These are phyloP conservation scores for Hymenotorrendiella dingleyae DNA, from an alignment of 2,329 filamentous ascomycete genomes.

Conservation along the genomic window DNA sequence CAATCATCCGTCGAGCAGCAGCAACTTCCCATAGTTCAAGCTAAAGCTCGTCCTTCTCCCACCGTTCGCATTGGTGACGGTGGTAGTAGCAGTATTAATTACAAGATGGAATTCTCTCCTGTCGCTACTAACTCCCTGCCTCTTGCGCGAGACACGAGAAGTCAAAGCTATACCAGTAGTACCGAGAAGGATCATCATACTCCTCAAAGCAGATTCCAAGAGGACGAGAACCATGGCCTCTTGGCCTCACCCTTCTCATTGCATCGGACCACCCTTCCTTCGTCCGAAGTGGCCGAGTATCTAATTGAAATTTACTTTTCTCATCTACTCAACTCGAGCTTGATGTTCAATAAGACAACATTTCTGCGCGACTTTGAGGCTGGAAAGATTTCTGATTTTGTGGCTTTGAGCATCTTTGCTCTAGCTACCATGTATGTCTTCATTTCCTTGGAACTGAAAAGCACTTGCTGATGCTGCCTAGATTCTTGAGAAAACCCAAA, in stretches of 20 bases:
- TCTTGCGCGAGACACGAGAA: background rate
- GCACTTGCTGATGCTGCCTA: background rate
- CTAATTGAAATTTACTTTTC: constrained; percentile 17
- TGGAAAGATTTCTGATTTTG: constrained; percentile 11
- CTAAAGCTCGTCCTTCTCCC: no score
- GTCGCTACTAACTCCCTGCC: background rate
- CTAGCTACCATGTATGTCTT: constrained; percentile 14
- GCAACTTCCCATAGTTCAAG: background rate
- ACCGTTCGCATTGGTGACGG: no score
- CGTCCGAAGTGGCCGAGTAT: constrained; percentile 10
- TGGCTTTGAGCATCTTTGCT: constrained; percentile 15
- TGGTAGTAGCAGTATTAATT: no score
- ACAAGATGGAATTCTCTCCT: background rate
- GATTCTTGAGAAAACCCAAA: constrained; percentile 7
- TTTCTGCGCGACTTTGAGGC: constrained; percentile 14
- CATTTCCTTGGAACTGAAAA: background rate
- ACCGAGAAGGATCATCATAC: background rate
- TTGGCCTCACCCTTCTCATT: background rate
- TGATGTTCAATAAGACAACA: constrained; percentile 14
- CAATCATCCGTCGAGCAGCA: background rate
- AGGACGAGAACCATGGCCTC: background rate
- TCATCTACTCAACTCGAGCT: constrained; percentile 9
- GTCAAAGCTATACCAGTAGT: no score
- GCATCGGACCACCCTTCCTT: constrained; percentile 3
- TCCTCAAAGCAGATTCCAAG: background rate